phyloP scores from a whole-genome alignment of 768 basidiomycete species.

The Rhizopogon vesiculosus region DNA sequence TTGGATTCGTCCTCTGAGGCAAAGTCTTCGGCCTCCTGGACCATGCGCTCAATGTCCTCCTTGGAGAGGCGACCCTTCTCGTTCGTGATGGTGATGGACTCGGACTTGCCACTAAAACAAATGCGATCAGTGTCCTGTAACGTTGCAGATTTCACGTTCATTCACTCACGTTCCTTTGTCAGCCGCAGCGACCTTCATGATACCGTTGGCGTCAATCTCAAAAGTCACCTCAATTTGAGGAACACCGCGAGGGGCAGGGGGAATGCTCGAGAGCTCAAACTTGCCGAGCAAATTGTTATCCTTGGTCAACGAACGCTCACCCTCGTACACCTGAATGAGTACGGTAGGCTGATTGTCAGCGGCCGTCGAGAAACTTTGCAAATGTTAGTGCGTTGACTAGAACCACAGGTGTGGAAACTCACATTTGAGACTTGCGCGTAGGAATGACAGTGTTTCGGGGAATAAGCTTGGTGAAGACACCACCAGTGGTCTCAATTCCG shows the following conservation, averaged over 20 bases:
- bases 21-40: slow-evolving; percentile 89
- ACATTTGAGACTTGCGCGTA: slow-evolving; percentile 95
- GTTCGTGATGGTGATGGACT: slow-evolving; percentile 92
- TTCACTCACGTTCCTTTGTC: slow-evolving; percentile 87
- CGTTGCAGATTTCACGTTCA: not conserved
- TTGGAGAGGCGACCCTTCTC: slow-evolving; percentile 89
- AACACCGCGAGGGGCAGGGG: slow-evolving; percentile 93
- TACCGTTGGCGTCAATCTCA: slow-evolving; percentile 93
- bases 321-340: slow-evolving; percentile 95
- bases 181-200: slow-evolving; percentile 88
- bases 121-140: not conserved
- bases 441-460: slow-evolving; percentile 98
- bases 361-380: slow-evolving; percentile 64
- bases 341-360: slow-evolving; percentile 94
- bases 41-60: slow-evolving; percentile 95
- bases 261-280: slow-evolving; percentile 90
- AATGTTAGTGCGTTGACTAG: not conserved
- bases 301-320: slow-evolving; percentile 95
- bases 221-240: slow-evolving; percentile 98
- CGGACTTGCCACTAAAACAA: slow-evolving; percentile 66
- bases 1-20: slow-evolving; percentile 75
- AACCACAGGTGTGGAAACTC: slow-evolving; percentile 17
- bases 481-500: slow-evolving; percentile 98
- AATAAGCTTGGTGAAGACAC: slow-evolving; percentile 97
- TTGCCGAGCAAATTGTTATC: slow-evolving; percentile 98